Conservation (phyloP, 1,284 basidiomycete species). For the Omphalotus olearius region DNA sequence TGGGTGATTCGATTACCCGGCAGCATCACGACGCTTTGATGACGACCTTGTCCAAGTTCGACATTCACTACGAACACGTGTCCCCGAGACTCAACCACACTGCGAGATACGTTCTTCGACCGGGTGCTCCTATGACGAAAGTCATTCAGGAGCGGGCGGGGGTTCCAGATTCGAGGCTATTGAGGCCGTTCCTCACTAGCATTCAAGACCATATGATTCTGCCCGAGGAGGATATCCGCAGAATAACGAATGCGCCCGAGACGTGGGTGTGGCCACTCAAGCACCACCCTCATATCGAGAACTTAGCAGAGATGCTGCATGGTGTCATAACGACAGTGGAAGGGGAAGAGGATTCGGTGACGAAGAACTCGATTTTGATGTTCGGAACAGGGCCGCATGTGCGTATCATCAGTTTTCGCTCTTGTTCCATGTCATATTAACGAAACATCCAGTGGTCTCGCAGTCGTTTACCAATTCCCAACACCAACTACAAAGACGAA, state of each 20-base stretch:
- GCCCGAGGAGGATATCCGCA: slow-evolving; percentile 1
- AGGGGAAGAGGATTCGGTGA: slow-evolving; percentile 8
- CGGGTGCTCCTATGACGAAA: slow-evolving; percentile 1
- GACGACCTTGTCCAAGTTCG: too few species aligned
- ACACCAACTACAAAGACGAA: slow-evolving; percentile 7
- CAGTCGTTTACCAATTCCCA: slow-evolving; percentile 4
- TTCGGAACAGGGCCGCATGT: slow-evolving; percentile 10
- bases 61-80: too few species aligned
- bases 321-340: neutral
- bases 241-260: slow-evolving; percentile 3
- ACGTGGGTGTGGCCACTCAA: slow-evolving; percentile 4
- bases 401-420: neutral
- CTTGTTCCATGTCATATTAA: neutral
- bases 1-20: slow-evolving; percentile 8
- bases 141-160: slow-evolving; percentile 7
- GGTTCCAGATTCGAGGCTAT: slow-evolving; percentile 8
- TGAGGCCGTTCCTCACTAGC: slow-evolving; percentile 10
- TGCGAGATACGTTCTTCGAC: too few species aligned
- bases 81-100: too few species aligned
- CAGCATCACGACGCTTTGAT: slow-evolving; percentile 7
- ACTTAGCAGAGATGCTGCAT: slow-evolving; percentile 4
- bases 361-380: slow-evolving; percentile 7
- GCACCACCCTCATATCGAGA: neutral
- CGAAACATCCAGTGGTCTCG: slow-evolving; percentile 4
- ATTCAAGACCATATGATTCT: slow-evolving; percentile 12